Evolutionary conservation across 768 basidiomycete genomes (phyloP), one percentile per base, ranked within the genome.

Genomic region (Lyophyllum decastes): DNA sequence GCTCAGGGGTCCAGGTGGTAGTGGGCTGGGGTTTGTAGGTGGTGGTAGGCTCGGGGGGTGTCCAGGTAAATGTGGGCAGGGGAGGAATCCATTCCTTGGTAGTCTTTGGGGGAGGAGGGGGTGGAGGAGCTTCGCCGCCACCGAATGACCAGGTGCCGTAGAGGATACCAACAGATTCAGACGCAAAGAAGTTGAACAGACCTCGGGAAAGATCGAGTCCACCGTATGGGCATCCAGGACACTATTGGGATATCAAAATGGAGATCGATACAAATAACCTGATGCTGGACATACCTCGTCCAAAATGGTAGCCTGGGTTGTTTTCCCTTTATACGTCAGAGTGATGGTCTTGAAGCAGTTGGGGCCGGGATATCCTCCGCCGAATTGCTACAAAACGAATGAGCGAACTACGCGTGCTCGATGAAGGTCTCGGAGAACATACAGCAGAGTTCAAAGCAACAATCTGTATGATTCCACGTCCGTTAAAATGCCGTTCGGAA

Each of bases 181-280:
- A 52, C 0, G 78, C 80, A 60, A 89, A 85, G 70, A 68, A 79
- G 9, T 63, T 64, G 75, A 90, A 88, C 19, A 88, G 75, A 33
- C 83, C 80, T 19, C 72, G 71, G n/a, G 81, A 78, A 33, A 89
- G 66, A 68, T 90, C 88, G 44, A 90, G 79, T n/a, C 79, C 86
- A 11, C 79, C 81, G 44, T 72, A 81, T 2, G 79, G 78, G 62
- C 87, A 89, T n/a, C 81, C 80, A 30, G 83, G 82, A 69, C 88
- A 90, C 81, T 87, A 68, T 14, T 54, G 16, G 41, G 10, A 1
- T 19, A 41, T 49, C 8, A 46, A 30, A 30, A 30, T 30, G 16
- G 19, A 17, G n/a, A 17, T 11, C 16, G n/a, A 30, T 5, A n/a
- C 27, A 48, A n/a, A n/a, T 17, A 30, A 19, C n/a, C 2, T 9